Conservation (phyloP, 805 yeast genomes). For the Yarrowia sp. region DNA sequence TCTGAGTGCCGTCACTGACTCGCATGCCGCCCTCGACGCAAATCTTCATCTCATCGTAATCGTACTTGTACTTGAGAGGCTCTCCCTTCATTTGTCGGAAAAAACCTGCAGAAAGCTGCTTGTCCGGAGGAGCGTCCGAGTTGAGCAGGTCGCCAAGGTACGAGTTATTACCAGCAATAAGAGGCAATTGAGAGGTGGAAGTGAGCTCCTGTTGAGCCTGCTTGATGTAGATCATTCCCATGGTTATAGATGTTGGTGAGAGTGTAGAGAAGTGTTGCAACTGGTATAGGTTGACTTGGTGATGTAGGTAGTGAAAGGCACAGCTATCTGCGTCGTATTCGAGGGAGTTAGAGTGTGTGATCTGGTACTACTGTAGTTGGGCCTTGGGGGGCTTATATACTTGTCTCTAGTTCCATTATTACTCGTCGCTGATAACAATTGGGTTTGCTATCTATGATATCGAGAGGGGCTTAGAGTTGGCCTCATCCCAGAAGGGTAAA, state of each 20-base stretch:
- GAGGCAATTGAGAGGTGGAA: conserved; percentile 46
- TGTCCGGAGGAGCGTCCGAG: conserved; percentile 56
- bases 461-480: conserved; percentile 11
- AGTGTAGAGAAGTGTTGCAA: conserved; percentile 42
- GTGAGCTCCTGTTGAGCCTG: conserved; percentile 20
- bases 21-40: conserved; percentile 65
- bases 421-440: not conserved
- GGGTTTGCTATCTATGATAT: not conserved
- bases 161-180: conserved; percentile 60
- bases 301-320: no score
- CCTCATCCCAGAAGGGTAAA: not conserved
- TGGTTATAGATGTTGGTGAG: conserved; percentile 45
- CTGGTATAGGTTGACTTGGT: no score
- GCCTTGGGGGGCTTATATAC: not conserved
- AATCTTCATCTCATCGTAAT: conserved; percentile 67
- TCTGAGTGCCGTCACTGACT: conserved; percentile 56
- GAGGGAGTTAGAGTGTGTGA: conserved; percentile 44
- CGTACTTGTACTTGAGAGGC: conserved; percentile 63
- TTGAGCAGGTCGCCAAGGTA: conserved; percentile 65
- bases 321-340: conserved; percentile 1
- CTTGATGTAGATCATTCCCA: conserved; percentile 14
- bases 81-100: conserved; percentile 67
- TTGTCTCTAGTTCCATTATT: not conserved
- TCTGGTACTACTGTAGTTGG: no score
- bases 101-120: conserved; percentile 64